Evolutionary conservation across 179 eudicot species (phyloP), one percentile per base, ranked within the genome.

Genomic region (Silene coronaria): DNA sequence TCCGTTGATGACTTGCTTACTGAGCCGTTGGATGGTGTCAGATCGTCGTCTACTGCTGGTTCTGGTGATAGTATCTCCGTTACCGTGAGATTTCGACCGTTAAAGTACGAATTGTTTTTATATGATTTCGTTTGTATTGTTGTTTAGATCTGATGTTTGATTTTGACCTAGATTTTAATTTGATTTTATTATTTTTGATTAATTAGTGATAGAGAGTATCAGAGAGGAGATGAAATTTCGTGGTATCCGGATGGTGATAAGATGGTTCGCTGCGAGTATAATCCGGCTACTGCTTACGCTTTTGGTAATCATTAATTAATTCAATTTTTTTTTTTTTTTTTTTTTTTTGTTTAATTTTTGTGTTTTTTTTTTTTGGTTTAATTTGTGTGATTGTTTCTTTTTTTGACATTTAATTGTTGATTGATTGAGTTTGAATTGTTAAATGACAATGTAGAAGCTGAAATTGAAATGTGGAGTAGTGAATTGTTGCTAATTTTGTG

Each of bases 171-270:
- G 28, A 46, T 14, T 21, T 21, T 24, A 11, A 72, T 24, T 64
- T 14, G 9, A 21, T 10, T 66, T 24, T 16, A 8, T 71, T 55
- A 36, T 55, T 17, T 14, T 67, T 68, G 59, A 21, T 61, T 10
- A 22, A 32, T 32, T 38, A 96, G 99, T 83, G 97, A 93, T 63
- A 83, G 97, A 81, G 99, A 96, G 48, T 89, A 83, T 82, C 88
- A 87, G 75, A 87, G 84, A 68, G 97, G 97, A 46, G 97, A 95
- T 75, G 97, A 91, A 82, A 71, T 82, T 62, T 82, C 97, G 53
- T 95, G 99, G 99, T 89, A 91, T 81, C 87, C 97, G 0, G 99
- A 95, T 78, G 97, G 92, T 2, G 97, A 93, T 72, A 91, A 89
- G 84, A 82, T 82, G 61, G 97, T 89, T 73, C 92, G 97, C 11